Evolutionary conservation across 345 rosid genomes (phyloP).

Genomic region (Triadica sebifera): DNA sequence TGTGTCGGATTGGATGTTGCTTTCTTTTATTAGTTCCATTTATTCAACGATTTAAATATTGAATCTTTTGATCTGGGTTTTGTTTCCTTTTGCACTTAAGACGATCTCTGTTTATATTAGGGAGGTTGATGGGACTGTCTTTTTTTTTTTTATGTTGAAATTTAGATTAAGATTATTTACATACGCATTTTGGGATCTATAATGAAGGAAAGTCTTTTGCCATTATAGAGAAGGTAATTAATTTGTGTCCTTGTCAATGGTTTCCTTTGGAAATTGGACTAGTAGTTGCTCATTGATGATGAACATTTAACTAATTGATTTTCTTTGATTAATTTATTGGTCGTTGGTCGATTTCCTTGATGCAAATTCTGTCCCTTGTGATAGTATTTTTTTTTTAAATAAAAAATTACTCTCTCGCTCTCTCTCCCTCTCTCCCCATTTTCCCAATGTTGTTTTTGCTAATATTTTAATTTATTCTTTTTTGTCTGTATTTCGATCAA

Average conservation of each 20-base stretch:
- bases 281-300: constrained; percentile 5
- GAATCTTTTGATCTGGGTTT: background rate
- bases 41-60: background rate
- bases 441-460: background rate
- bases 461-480: constrained; percentile 8
- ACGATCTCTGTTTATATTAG: constrained; percentile 2
- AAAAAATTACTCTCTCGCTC: background rate
- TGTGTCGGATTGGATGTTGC: too few relatives aligned
- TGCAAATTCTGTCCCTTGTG: constrained; percentile 24
- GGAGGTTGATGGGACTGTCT: background rate
- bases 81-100: background rate
- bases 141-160: background rate
- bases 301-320: constrained; percentile 22
- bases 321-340: constrained; percentile 19
- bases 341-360: constrained; percentile 29
- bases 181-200: background rate
- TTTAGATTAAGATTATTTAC: background rate
- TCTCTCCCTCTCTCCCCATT: background rate
- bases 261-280: background rate
- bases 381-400: background rate
- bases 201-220: background rate
- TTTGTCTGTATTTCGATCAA: background rate
- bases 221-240: constrained; percentile 1
- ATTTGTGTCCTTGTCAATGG: constrained; percentile 18
- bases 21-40: background rate